Conservation (phyloP, 2,329 filamentous ascomycete genomes). For the Cytospora paraplurivora region DNA sequence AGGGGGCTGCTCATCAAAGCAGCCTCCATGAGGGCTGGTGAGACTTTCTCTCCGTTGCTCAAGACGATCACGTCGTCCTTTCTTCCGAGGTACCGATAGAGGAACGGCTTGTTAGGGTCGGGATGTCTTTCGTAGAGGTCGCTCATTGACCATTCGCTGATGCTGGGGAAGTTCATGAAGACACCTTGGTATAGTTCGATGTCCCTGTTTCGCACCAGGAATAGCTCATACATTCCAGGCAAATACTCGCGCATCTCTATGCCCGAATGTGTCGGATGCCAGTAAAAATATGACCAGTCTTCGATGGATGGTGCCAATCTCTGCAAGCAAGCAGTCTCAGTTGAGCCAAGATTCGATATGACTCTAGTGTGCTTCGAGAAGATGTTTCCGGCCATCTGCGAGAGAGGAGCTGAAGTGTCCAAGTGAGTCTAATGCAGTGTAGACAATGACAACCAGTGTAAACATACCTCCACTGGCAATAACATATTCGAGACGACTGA, state of each 20-base stretch:
- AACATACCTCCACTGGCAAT: constrained; percentile 2
- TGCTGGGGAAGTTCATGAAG: background rate
- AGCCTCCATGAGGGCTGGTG: constrained; percentile 6
- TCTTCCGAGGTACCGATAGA: constrained; percentile 32
- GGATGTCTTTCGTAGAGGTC: constrained; percentile 1
- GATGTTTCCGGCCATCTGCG: background rate
- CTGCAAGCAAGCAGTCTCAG: constrained; percentile 1
- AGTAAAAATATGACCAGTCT: background rate
- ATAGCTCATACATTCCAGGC: background rate
- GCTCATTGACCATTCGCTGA: constrained; percentile 3
- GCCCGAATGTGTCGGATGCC: background rate
- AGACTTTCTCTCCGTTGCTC: constrained; percentile 10
- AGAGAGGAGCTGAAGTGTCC: background rate
- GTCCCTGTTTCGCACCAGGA: background rate
- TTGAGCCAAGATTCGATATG: background rate
- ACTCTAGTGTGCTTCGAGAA: background rate
- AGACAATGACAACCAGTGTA: background rate
- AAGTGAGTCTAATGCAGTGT: background rate
- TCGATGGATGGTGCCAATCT: background rate
- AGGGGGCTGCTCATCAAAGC: constrained; percentile 1
- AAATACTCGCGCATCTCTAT: constrained; percentile 2
- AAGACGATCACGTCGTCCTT: constrained; percentile 26
- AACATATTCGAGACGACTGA: background rate
- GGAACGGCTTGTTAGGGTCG: background rate
- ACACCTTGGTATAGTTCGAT: background rate